Base-by-base conservation (phyloP, 148 eudicot species). In the Polygonum aviculare region DNA sequence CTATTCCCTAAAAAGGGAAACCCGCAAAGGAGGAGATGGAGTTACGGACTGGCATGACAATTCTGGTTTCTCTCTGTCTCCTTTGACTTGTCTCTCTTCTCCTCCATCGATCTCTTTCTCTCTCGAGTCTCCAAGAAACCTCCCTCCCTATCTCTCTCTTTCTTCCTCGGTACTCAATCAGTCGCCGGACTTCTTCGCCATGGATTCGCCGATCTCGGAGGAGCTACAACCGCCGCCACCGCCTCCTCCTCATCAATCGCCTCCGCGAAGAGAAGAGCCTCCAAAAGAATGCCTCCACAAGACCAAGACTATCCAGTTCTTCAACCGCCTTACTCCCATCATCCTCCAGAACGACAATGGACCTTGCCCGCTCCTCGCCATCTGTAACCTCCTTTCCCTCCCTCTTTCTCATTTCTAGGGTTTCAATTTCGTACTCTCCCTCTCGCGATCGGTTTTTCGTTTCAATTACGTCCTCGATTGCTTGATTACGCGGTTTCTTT, bases 321-420 rank as follows among this genome's bases (percentile, higher is more conserved):
- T 86, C 76, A 90, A 90, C 39, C 87, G 93, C 67, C 77, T 87
- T 57, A 80, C 90, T 7, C 92, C 95, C 1, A 92, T 94, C 77
- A 52, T 94, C 81, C 95, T 94, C 41, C 98, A 94, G 75, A 94
- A 94, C 79, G 97, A 92, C 76, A 94, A 94, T 87, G 98, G 98
- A 49, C 98, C 98, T 67, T 92, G 98, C 71, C 98, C 96, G 77
- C 98, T 94, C 79, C 91, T 92, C 78, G 96, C 97, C 47, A 92
- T 94, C 72, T 92, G 98, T 94, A 92, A 65, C 2, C 4, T 19
- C 31, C 36, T 38, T 63, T 36, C 54, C 45, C 78, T 47, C 75
- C 73, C 77, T 38, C 74, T 59, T 69, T 41, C 14, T 75, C 31
- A 35, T 71, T 69, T 78, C 79, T 87, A 81, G 81, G 85, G 88